These are phyloP conservation scores for Diutina neorugosa DNA, from an alignment of 1,139 yeast genomes.

Conservation along the genomic window DNA sequence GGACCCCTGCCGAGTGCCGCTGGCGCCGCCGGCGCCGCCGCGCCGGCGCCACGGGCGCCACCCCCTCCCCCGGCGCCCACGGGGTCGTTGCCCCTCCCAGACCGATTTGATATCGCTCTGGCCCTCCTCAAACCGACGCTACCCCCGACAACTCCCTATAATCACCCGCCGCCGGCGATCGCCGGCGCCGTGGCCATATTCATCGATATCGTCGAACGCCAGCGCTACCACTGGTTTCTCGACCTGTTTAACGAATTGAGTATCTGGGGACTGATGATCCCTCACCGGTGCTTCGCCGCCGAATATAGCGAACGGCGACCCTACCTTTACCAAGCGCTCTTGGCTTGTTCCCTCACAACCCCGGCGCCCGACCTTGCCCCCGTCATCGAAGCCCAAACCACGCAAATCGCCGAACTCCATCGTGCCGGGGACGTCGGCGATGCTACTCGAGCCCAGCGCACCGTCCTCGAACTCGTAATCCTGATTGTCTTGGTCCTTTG, in stretches of 20 bases:
- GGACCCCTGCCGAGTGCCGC: neutral
- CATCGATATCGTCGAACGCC: slow-evolving; percentile 18
- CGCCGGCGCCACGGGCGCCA: neutral
- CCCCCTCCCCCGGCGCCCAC: neutral
- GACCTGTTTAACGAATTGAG: slow-evolving; percentile 28
- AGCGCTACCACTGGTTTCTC: slow-evolving; percentile 27
- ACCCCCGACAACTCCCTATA: neutral
- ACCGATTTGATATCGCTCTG: neutral
- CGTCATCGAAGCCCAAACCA: neutral
- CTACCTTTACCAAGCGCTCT: neutral
- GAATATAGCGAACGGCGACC: neutral
- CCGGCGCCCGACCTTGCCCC: neutral
- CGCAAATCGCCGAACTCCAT: neutral
- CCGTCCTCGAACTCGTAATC: neutral
- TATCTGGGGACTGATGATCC: slow-evolving; percentile 30
- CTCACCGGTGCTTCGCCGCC: slow-evolving; percentile 18
- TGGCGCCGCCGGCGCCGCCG: neutral
- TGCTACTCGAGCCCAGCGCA: neutral
- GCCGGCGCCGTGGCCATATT: slow-evolving; percentile 9
- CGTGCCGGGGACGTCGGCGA: neutral
- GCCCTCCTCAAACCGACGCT: neutral
- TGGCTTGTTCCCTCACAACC: neutral
- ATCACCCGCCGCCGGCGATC: neutral
- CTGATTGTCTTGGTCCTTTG: neutral
- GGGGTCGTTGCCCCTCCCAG: neutral